Evolutionary conservation across 2,329 filamentous ascomycete species (phyloP).

Genomic region (Drechslerella dactyloides): DNA sequence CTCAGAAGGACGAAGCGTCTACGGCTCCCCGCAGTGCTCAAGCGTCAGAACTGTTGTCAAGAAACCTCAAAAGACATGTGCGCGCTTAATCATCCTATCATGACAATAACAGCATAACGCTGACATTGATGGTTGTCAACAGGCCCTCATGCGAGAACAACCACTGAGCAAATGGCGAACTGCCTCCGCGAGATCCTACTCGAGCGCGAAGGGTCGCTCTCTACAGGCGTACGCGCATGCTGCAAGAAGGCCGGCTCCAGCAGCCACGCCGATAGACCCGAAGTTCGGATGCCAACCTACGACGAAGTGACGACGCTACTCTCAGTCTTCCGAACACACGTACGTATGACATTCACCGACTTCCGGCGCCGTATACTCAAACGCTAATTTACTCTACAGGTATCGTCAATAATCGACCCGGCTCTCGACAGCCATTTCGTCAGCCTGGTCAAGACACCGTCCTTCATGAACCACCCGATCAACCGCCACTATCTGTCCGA

Average conservation of each 20-base stretch:
- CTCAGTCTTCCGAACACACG: conserved; percentile 30
- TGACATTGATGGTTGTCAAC: neutral
- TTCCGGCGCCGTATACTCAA: neutral
- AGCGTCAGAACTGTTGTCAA: conserved; percentile 8
- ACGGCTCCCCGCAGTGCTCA: conserved; percentile 18
- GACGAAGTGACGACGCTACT: conserved; percentile 32
- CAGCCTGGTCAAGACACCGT: conserved; percentile 35
- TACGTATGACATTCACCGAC: conserved; percentile 6
- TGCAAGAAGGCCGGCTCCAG: conserved; percentile 31
- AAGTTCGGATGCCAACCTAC: conserved; percentile 34
- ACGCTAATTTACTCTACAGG: conserved; percentile 5
- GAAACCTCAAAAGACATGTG: conserved; percentile 30
- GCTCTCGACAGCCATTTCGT: conserved; percentile 38
- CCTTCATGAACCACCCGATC: conserved; percentile 36
- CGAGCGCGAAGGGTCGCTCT: conserved; percentile 16
- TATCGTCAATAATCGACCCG: conserved; percentile 36
- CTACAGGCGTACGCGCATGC: conserved; percentile 14
- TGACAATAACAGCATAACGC: neutral
- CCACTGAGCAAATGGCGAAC: conserved; percentile 40
- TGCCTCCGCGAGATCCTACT: conserved; percentile 33
- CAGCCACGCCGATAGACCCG: conserved; percentile 20
- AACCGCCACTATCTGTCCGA: conserved; percentile 33
- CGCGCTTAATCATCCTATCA: neutral
- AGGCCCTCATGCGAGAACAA: conserved; percentile 40
- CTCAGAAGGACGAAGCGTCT: conserved; percentile 22